Conservation (phyloP, 352 stramenopile species). For the Thalassiosira hispida region DNA sequence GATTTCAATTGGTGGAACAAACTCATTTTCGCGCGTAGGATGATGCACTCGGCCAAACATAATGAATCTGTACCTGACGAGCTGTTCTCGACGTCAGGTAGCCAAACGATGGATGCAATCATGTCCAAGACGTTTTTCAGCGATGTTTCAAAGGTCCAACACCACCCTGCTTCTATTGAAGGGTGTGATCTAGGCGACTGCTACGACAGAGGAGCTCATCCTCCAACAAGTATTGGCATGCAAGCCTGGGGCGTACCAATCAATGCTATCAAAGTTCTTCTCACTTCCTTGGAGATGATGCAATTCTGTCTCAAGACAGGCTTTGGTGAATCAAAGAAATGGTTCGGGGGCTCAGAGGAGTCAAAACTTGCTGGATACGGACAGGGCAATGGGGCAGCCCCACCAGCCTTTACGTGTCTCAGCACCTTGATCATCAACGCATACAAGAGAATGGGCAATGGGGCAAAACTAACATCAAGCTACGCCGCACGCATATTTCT, state of each 20-base stretch:
- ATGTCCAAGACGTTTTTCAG: slow-evolving; percentile 9
- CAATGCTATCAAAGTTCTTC: background rate
- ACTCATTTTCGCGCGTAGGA: slow-evolving; percentile 20
- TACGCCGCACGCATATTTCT: background rate
- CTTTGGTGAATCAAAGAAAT: slow-evolving; percentile 18
- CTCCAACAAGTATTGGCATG: background rate
- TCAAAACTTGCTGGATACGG: background rate
- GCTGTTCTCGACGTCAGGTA: background rate
- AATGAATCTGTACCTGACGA: background rate
- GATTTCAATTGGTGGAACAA: slow-evolving; percentile 38
- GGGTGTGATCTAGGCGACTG: slow-evolving; percentile 11
- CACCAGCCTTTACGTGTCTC: slow-evolving; percentile 4
- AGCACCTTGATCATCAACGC: slow-evolving; percentile 23
- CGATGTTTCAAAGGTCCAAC: slow-evolving; percentile 4
- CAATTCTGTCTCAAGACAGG: slow-evolving; percentile 30
- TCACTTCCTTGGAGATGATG: slow-evolving; percentile 18
- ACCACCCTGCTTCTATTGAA: slow-evolving; percentile 1
- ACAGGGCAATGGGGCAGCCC: slow-evolving; percentile 20
- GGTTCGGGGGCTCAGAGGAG: slow-evolving; percentile 6
- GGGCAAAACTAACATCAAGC: slow-evolving; percentile 1
- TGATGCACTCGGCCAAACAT: background rate
- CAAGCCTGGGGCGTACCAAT: slow-evolving; percentile 9
- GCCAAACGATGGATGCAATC: background rate
- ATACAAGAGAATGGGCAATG: slow-evolving; percentile 19
- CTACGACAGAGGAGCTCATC: slow-evolving; percentile 22